These are phyloP conservation scores for Colletotrichum somersetense DNA, from an alignment of 2,329 filamentous ascomycete species.

Conservation along the genomic window DNA sequence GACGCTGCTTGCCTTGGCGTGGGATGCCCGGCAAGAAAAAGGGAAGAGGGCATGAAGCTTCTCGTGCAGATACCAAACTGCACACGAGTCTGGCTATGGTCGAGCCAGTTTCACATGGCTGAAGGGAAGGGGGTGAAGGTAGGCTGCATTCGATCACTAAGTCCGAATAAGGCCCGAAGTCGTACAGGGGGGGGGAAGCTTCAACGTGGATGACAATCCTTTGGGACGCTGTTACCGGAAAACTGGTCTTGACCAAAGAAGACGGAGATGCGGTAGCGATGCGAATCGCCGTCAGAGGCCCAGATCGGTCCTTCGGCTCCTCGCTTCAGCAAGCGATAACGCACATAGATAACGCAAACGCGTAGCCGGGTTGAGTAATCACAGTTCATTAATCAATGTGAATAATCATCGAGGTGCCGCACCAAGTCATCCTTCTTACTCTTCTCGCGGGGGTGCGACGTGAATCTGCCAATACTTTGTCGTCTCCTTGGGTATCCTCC, in stretches of 20 bases:
- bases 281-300: background rate
- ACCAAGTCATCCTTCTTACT: background rate
- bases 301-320: background rate
- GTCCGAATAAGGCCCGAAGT: background rate
- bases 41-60: background rate
- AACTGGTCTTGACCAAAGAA: background rate
- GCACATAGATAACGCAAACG: background rate
- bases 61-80: background rate
- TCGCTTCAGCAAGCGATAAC: background rate
- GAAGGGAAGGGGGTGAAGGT: too few relatives aligned
- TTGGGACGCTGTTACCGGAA: background rate
- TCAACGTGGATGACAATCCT: background rate
- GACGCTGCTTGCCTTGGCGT: constrained; percentile 13
- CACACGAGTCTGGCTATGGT: background rate
- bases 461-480: constrained; percentile 59
- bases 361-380: background rate
- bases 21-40: background rate
- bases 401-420: background rate
- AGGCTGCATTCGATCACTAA: background rate
- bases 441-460: constrained; percentile 45
- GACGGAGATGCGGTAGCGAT: background rate
- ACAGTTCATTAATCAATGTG: background rate
- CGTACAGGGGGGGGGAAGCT: background rate
- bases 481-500: constrained; percentile 50
- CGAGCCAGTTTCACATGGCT: background rate